phyloP scores from a whole-genome alignment of 2,329 filamentous ascomycete species.

The Dryadomyces quercus-mongolicae region DNA sequence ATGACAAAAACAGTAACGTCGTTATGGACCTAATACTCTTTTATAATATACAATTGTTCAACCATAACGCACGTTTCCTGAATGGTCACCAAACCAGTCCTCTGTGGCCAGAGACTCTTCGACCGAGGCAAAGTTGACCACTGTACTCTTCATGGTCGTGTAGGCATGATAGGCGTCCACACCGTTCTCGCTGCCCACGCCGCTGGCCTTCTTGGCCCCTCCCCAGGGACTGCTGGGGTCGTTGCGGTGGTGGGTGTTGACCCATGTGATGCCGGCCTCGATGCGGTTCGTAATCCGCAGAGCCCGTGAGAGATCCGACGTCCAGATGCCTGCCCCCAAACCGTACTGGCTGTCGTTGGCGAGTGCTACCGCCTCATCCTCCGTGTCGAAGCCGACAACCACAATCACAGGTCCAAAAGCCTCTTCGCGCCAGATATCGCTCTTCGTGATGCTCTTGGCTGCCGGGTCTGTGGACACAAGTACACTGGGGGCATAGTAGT shows the following conservation, averaged over 20 bases:
- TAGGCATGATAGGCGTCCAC: slow-evolving; percentile 49
- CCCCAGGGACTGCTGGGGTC: slow-evolving; percentile 63
- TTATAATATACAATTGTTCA: slow-evolving; percentile 15
- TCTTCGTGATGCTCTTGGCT: slow-evolving; percentile 38
- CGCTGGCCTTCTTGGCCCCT: slow-evolving; percentile 47
- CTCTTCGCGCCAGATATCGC: slow-evolving; percentile 67
- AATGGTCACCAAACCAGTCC: slow-evolving; percentile 56
- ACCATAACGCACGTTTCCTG: slow-evolving; percentile 47
- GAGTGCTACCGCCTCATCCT: slow-evolving; percentile 56
- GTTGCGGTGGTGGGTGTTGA: slow-evolving; percentile 56
- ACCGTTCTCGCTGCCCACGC: slow-evolving; percentile 63
- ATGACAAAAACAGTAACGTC: slow-evolving; percentile 3
- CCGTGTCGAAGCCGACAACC: slow-evolving; percentile 62
- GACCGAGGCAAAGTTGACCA: slow-evolving; percentile 53
- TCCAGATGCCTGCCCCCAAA: slow-evolving; percentile 68
- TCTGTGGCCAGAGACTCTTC: slow-evolving; percentile 40
- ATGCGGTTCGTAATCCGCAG: slow-evolving; percentile 61
- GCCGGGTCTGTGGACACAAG: slow-evolving; percentile 36
- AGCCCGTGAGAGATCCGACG: slow-evolving; percentile 59
- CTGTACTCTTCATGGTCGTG: slow-evolving; percentile 51
- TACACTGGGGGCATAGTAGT: slow-evolving; percentile 74
- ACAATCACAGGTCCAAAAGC: slow-evolving; percentile 74
- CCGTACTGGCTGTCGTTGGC: slow-evolving; percentile 68
- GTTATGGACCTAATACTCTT: background rate
- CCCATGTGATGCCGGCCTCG: slow-evolving; percentile 50